phyloP scores from a whole-genome alignment of 192 early-diverging fungal species.

The Entomortierella lignicola region DNA sequence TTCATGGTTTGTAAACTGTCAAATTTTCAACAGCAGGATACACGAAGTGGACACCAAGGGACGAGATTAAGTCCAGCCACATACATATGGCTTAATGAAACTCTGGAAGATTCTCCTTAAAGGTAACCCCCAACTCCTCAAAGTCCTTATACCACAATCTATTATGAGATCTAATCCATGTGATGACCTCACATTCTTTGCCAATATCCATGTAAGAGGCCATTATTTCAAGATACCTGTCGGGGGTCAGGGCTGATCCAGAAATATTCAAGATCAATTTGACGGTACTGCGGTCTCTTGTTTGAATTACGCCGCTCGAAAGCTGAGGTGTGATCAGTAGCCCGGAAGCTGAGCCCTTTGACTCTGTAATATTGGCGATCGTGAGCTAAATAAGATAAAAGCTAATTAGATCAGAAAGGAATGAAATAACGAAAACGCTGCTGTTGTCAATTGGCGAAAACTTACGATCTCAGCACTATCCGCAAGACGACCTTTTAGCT shows the following conservation, averaged over 20 bases:
- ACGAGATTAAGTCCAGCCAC: too few relatives aligned
- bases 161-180: background rate
- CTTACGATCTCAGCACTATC: slow-evolving; percentile 15
- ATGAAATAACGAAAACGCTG: background rate
- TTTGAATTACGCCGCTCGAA: background rate
- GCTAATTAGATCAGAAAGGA: background rate
- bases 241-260: background rate
- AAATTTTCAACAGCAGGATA: too few relatives aligned
- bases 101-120: slow-evolving; percentile 5
- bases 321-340: slow-evolving; percentile 15
- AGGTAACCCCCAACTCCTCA: slow-evolving; percentile 14
- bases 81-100: background rate
- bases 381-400: background rate
- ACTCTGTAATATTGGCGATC: background rate
- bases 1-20: too few relatives aligned
- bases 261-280: slow-evolving; percentile 32
- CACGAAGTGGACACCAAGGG: background rate
- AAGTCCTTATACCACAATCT: background rate
- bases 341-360: background rate
- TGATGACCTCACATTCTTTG: slow-evolving; percentile 19
- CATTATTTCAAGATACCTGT: slow-evolving; percentile 27
- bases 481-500: slow-evolving; percentile 3
- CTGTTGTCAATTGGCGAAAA: background rate
- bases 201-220: slow-evolving; percentile 34
- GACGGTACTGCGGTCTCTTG: slow-evolving; percentile 1